A percentile compares a stretch with the other conserved stretches of the same genome.
Conservation (phyloP, 441 rosid species). For the Gossypium schwendimanii region DNA sequence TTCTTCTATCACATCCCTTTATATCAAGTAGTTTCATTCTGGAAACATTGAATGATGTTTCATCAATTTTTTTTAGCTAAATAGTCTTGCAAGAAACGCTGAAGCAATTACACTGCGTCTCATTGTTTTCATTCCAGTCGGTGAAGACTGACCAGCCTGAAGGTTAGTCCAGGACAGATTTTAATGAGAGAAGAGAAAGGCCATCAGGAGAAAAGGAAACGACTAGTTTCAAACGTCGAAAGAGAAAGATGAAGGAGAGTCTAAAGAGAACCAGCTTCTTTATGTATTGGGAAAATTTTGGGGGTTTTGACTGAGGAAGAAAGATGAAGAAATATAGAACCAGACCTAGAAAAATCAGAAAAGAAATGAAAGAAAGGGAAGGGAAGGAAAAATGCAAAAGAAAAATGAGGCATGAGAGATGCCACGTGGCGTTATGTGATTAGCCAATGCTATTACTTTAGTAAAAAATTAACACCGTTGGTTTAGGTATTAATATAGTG, state of each 20-base stretch:
- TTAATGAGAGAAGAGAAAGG: constrained; percentile 73
- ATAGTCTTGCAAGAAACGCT: constrained; percentile 78
- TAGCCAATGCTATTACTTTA: fast-evolving
- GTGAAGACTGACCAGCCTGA: constrained; percentile 32
- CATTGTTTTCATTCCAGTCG: constrained; percentile 73
- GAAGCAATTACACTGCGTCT: constrained; percentile 72
- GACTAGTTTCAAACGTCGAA: background rate
- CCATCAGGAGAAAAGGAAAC: constrained; percentile 74
- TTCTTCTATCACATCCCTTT: constrained; percentile 22
- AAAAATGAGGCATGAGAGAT: no score
- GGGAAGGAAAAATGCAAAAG: no score
- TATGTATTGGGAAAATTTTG: background rate
- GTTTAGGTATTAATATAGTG: no score
- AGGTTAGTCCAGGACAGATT: constrained; percentile 62
- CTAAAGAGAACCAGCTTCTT: constrained; percentile 8
- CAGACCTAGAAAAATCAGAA: no score
- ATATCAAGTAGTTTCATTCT: constrained; percentile 26
- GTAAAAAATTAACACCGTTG: no score
- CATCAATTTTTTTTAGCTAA: background rate
- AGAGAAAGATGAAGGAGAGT: background rate
- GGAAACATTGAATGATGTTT: background rate
- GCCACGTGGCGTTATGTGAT: no score
- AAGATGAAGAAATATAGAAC: no score
- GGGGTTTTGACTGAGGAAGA: no score
- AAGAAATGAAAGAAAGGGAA: no score